Conservation (phyloP, 106 monocot genomes). For the Hemerocallis citrina region DNA sequence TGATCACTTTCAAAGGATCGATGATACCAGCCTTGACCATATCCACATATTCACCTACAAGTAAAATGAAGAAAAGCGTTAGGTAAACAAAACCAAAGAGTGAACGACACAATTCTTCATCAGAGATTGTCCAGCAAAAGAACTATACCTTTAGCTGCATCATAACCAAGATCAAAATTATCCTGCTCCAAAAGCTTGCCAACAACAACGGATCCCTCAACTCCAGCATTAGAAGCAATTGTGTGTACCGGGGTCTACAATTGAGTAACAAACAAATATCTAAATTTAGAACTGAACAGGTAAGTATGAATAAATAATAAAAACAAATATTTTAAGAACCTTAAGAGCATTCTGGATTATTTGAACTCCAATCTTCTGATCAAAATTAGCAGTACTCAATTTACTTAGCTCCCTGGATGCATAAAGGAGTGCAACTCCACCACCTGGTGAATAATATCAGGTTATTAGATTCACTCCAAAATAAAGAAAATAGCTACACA, state of each 20-base stretch:
- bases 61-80: background rate
- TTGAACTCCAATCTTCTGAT: conserved; percentile 75
- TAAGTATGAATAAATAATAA: too few species aligned
- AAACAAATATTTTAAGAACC: conserved; percentile 22
- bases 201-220: conserved; percentile 60
- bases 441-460: conserved; percentile 24
- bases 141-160: conserved; percentile 65
- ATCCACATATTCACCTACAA: conserved; percentile 66
- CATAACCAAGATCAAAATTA: conserved; percentile 64
- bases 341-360: conserved; percentile 69
- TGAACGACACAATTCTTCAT: too few species aligned
- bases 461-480: background rate
- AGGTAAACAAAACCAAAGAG: too few species aligned
- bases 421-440: conserved; percentile 66
- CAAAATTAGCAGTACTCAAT: conserved; percentile 63
- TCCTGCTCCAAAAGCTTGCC: conserved; percentile 79
- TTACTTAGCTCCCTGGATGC: conserved; percentile 56
- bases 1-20: conserved; percentile 72
- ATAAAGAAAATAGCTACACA: background rate
- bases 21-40: conserved; percentile 68
- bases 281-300: background rate
- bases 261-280: background rate
- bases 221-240: conserved; percentile 63
- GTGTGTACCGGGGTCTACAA: conserved; percentile 55
- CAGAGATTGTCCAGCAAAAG: too few species aligned